phyloP scores from a whole-genome alignment of 352 stramenopile species.

The Pythium folliculosum region DNA sequence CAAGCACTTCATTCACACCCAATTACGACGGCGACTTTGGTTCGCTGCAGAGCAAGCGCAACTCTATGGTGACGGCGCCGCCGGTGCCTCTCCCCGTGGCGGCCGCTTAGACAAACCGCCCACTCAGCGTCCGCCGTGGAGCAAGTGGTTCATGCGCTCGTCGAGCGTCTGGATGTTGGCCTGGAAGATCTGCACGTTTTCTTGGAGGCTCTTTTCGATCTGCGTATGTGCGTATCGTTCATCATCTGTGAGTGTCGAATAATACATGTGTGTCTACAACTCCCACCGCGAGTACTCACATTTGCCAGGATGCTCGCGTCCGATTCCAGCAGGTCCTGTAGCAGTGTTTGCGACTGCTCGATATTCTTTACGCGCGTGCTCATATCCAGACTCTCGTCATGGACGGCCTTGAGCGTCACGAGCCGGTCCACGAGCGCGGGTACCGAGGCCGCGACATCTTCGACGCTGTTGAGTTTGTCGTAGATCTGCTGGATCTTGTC shows the following conservation, averaged over 20 bases:
- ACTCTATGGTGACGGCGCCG: constrained; percentile 29
- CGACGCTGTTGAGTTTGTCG: constrained; percentile 61
- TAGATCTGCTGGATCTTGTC: constrained; percentile 76
- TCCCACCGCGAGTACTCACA: constrained; percentile 38
- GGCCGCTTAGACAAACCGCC: constrained; percentile 8
- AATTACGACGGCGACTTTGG: constrained; percentile 36
- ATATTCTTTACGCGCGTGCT: constrained; percentile 58
- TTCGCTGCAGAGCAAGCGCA: constrained; percentile 38
- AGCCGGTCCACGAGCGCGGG: constrained; percentile 74
- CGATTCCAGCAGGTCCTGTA: constrained; percentile 62
- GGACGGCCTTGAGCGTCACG: constrained; percentile 66
- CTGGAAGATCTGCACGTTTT: constrained; percentile 80
- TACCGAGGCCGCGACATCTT: constrained; percentile 59
- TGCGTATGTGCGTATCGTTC: constrained; percentile 18
- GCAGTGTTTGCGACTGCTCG: constrained; percentile 55
- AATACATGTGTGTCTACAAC: not conserved
- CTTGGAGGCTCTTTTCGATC: constrained; percentile 74
- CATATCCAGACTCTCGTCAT: constrained; percentile 62
- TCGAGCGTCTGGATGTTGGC: constrained; percentile 77
- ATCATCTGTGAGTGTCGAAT: not conserved
- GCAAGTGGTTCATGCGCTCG: constrained; percentile 50
- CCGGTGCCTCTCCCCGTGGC: constrained; percentile 23
- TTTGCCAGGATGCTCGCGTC: constrained; percentile 67
- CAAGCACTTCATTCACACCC: constrained; percentile 34
- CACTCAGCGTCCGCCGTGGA: constrained; percentile 11